Evolutionary conservation across 2,329 filamentous ascomycete species (phyloP), one percentile per base, ranked within the genome.

Genomic region (Penicillium sumatraense): DNA sequence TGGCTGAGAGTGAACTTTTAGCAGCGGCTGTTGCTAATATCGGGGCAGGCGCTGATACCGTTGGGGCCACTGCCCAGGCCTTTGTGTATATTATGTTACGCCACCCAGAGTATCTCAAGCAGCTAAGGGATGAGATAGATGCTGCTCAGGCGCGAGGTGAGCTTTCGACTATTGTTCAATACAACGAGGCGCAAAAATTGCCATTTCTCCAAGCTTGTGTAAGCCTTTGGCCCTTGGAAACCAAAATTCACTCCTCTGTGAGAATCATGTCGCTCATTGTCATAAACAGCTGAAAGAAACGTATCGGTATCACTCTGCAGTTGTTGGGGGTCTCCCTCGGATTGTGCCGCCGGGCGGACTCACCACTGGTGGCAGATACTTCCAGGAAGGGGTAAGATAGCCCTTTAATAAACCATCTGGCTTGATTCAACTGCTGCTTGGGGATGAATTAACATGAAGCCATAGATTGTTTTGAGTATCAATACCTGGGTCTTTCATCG

Each of bases 21-120:
- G 63, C 63, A 5, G 67, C 69, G 3, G 72, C 72, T 2, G 65
- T 72, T n/a, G 68, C 60, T 5, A 76, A 67, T 42, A 57, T 77
- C 3, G 73, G 73, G 3, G 75, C 75, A 5, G 75, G 75, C 1
- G 67, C 67, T 0, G 77, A 78, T 49, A 77, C 75, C 2, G 69
- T 72, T 9, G 71, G 68, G 41, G 66, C 71, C 1, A 69, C 69
- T 1, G 58, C 73, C 6, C 72, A 75, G 41, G 66, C 67, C 1
- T 68, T 77, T 18, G 57, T 76, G 20, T 77, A 78, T 52, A 64
- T 68, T 29, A 33, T 78, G 14, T 53, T 78, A 3, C 54, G 58
- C 5, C 59, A 73, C 38, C 61, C 65, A 5, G 16, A 60, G 18
- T 51, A 59, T 44, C 23, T 67, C 14, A 20, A 57, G 7, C 54